Evolutionary conservation across 148 eudicot species (phyloP), one percentile per base, ranked within the genome.

Genomic region (Bassia scoparia): DNA sequence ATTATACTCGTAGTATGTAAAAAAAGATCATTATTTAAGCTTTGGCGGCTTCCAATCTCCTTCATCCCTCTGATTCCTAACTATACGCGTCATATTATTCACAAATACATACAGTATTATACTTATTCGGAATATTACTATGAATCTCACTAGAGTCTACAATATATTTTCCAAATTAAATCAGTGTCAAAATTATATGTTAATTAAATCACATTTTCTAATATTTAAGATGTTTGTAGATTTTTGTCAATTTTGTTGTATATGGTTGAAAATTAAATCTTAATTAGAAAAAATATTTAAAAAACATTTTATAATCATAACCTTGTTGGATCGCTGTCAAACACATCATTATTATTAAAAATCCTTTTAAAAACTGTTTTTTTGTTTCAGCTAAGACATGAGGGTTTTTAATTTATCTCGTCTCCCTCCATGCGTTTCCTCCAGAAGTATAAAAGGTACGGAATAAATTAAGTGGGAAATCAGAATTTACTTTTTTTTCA

Each of bases 11-110:
- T 48, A 5, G 15, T 48, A 4, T 9, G 15, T 2, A 48, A 9
- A 2, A 30, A 3, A 23, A 56, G 58, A 4, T 18, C 27, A 67
- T 55, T 73, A 18, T 64, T 43, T 11, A 74, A 38, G 56, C 61
- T 74, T 79, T 79, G 67, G 72, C 78, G 82, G 75, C 78, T 79
- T 74, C 75, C 61, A 34, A 73, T 7, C 11, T 26, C 27, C n/a
- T 26, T 61, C n/a, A 20, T 24, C 29, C 26, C 30, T 17, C 60
- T 48, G 9, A 27, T 49, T 48, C 46, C 61, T 61, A 30, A 50
- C 31, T 65, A 41, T 65, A 27, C 54, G 69, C 69, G 69, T 66
- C 54, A 66, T 24, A n/a, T 17, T 23, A 44, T 27, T 24, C 23
- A n/a, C n/a, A n/a, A n/a, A n/a, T n/a, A n/a, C n/a, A n/a, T n/a